phyloP scores from a whole-genome alignment of 2,329 filamentous ascomycete species.

The Emergomyces orientalis region DNA sequence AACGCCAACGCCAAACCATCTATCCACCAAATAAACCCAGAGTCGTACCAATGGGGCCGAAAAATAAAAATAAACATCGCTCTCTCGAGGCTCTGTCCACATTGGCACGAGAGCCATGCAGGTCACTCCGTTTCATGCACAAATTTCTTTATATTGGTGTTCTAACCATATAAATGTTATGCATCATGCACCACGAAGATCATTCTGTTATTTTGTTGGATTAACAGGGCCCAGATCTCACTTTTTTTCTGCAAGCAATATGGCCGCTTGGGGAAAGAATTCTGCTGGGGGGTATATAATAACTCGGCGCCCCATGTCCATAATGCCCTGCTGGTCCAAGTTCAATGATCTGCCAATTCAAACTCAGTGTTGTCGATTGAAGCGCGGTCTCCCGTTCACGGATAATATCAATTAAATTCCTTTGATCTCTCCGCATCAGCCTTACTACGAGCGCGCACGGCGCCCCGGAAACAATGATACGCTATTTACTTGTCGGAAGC shows the following conservation, averaged over 20 bases:
- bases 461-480: background rate
- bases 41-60: background rate
- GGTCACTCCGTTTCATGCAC: background rate
- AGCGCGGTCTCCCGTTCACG: background rate
- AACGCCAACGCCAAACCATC: background rate
- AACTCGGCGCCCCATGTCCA: background rate
- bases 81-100: background rate
- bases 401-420: background rate
- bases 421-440: background rate
- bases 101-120: background rate
- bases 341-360: background rate
- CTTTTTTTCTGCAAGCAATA: background rate
- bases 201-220: background rate
- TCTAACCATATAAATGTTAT: background rate
- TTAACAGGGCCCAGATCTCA: background rate
- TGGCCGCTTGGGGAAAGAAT: background rate
- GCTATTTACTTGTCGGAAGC: background rate
- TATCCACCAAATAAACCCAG: background rate
- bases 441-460: no score
- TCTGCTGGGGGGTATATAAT: background rate
- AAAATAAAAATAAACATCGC: background rate
- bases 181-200: background rate
- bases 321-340: background rate
- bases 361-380: background rate
- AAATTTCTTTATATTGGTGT: background rate